Percentiles rank a stretch among this genome's conserved stretches.
These are phyloP conservation scores for Aureobasidium uvarum DNA, from an alignment of 2,329 filamentous ascomycete genomes.

Conservation along the genomic window DNA sequence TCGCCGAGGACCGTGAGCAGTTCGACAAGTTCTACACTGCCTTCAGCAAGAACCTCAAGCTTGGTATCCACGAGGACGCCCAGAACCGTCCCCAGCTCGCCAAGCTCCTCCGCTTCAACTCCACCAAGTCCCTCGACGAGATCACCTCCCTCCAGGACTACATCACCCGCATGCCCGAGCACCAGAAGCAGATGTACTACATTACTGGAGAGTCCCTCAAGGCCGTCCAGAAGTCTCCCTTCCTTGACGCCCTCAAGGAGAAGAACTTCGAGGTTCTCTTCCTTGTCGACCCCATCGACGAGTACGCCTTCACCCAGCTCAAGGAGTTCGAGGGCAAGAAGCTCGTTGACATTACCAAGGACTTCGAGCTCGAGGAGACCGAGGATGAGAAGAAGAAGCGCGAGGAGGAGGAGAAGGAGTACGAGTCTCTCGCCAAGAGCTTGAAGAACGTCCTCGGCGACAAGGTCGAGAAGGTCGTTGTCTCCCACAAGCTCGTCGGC, in stretches of 20 bases:
- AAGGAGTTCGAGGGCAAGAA: slow-evolving; percentile 99
- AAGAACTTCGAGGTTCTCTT: slow-evolving; percentile 99
- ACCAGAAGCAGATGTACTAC: slow-evolving; percentile 99
- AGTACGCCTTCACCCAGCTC: slow-evolving; percentile 99
- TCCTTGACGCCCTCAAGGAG: slow-evolving; percentile 97
- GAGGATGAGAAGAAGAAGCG: slow-evolving; percentile 98
- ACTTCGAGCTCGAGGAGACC: slow-evolving; percentile 99
- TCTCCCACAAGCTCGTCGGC: slow-evolving; percentile 93
- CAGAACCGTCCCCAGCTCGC: slow-evolving; percentile 92
- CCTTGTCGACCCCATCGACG: slow-evolving; percentile 98
- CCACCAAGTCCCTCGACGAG: slow-evolving; percentile 98
- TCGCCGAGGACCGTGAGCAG: slow-evolving; percentile 98
- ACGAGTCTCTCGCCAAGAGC: slow-evolving; percentile 87
- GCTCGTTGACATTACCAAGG: slow-evolving; percentile 99
- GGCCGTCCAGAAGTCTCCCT: slow-evolving; percentile 96
- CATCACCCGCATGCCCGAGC: slow-evolving; percentile 98
- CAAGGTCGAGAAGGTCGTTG: slow-evolving; percentile 99
- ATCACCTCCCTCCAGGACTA: slow-evolving; percentile 94
- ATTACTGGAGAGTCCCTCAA: slow-evolving; percentile 99
- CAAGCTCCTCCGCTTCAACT: slow-evolving; percentile 98
- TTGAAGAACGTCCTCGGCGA: slow-evolving; percentile 99
- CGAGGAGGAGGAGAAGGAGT: slow-evolving; percentile 98
- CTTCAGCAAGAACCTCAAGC: slow-evolving; percentile 99
- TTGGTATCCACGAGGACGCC: slow-evolving; percentile 98
- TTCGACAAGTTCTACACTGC: slow-evolving; percentile 99